These are phyloP conservation scores for Arthroderma sp. DNA, from an alignment of 2,329 filamentous ascomycete genomes.

Conservation along the genomic window DNA sequence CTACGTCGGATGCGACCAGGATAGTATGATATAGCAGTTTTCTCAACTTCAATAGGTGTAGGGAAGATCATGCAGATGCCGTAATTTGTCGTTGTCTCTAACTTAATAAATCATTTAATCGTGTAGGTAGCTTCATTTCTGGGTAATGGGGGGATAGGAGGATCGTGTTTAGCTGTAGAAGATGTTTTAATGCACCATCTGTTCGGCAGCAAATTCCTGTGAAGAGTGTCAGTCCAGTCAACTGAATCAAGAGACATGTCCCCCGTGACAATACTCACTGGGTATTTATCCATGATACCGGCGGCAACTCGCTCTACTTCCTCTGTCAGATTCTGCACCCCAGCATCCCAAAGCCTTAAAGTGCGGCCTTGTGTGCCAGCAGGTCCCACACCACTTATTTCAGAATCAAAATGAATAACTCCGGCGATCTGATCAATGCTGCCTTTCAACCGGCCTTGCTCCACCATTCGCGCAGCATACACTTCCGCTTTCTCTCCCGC, in stretches of 20 bases:
- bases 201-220: constrained; percentile 16
- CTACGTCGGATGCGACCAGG: no score
- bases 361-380: constrained; percentile 53
- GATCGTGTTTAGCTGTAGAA: no score
- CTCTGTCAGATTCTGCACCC: constrained; percentile 74
- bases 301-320: constrained; percentile 81
- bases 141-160: no score
- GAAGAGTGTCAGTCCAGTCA: no score
- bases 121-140: no score
- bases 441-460: constrained; percentile 76
- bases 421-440: constrained; percentile 89
- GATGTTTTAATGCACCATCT: constrained; percentile 21
- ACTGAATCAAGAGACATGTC: no score
- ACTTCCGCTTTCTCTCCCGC: constrained; percentile 67
- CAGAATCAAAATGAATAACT: constrained; percentile 69
- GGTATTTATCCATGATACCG: constrained; percentile 66
- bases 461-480: constrained; percentile 89
- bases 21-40: no score
- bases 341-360: constrained; percentile 75
- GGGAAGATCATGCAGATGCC: no score
- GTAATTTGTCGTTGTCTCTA: no score
- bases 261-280: constrained; percentile 37
- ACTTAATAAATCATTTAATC: no score
- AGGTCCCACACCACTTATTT: constrained; percentile 54
- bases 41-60: no score